Base-by-base conservation (phyloP, 495 filamentous ascomycete species). In the Talaromyces trachyspermus region DNA sequence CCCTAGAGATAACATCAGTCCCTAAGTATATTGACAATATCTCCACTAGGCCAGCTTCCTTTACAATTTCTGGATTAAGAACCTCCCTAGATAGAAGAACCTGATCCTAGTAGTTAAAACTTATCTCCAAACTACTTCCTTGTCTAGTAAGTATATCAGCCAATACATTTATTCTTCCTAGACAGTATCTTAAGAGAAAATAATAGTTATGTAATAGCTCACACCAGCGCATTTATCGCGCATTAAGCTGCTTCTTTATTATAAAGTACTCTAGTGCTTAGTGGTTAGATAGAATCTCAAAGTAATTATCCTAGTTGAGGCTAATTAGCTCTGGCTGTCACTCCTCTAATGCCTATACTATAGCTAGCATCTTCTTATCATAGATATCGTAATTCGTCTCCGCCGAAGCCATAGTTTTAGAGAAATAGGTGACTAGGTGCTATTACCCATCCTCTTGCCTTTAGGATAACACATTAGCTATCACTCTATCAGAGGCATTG, bases 381-480 rank as follows among this genome's bases (percentile, higher is more conserved):
- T 65, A 46, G 14, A 61, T 66, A 37, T 61, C 18, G 33, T 65
- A 70, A 11, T 62, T 59, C 4, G 8, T 41, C 23, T 69, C 46
- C 0, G 49, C 49, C 0, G 29, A 15, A 0, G 43, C 20, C 5
- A 57, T 23, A 14, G 54, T 66, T 19, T 51, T 63, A 66, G 41
- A n/a, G n/a, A 53, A 58, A 46, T 50, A 67, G 0, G 50, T 47
- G 0, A 63, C 38, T 14, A 36, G 54, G 12, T 50, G 30, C 37
- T 14, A 54, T 33, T 30, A 0, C 32, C 33, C 18, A 18, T 52
- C 32, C 36, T 52, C 19, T 10, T 49, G 22, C 5, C 14, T n/a
- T 24, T 60, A 23, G 0, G 25, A 46, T 15, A 62, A 48, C 12
- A 58, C 41, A 11, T 20, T 43, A 44, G 24, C 42, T 20, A 39